Base-by-base conservation (phyloP, 2,329 filamentous ascomycete species). In the Phialophora expanda region DNA sequence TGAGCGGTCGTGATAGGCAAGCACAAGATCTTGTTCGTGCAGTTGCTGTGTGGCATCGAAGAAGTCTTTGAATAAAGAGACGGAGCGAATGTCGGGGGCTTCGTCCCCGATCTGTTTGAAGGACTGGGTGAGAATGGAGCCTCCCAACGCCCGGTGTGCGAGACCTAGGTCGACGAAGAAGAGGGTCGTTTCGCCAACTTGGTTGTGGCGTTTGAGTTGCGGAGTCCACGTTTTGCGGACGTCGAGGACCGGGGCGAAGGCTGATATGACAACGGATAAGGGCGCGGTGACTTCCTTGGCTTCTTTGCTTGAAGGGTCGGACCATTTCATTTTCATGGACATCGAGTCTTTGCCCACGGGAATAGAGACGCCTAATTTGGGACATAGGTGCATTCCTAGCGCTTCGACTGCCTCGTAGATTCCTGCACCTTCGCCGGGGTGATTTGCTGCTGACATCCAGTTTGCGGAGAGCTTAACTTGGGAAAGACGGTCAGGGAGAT, bases 281-380 rank as follows among this genome's bases (percentile, higher is more conserved):
- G 95, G 95, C 4, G 95, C 92, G 44, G 92, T 97, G 57, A 98
- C 94, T 71, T 93, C 93, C 81, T 91, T 95, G 14, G 85, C 80
- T 68, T 90, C 84, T 20, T 87, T 86, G 32, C 83, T 86, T 64
- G 85, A 81, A 67, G 83, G 82, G 71, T 94, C 90, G 75, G 88
- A 90, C 95, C 95, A 98, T 63, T 92, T 92, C 74, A 96, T 94
- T 83, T 97, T 97, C 95, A 99, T 98, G 2, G 93, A 97, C 79
- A 96, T 97, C 0, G 94, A 98, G 78, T 99, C 95, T 80, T 99
- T 98, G 62, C 95, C 95, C 8, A 98, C 95, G 3, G 95, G 95
- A 66, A 99, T 98, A 64, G 90, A 92, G 67, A 99, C 88, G 38
- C 91, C 92, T n/a, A 98, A 84, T 73, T 90, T 85, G 1, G 93